Evolutionary conservation across 179 eudicot genomes (phyloP), one percentile per base, ranked within the genome.

Genomic region (Beta macrorhiza): DNA sequence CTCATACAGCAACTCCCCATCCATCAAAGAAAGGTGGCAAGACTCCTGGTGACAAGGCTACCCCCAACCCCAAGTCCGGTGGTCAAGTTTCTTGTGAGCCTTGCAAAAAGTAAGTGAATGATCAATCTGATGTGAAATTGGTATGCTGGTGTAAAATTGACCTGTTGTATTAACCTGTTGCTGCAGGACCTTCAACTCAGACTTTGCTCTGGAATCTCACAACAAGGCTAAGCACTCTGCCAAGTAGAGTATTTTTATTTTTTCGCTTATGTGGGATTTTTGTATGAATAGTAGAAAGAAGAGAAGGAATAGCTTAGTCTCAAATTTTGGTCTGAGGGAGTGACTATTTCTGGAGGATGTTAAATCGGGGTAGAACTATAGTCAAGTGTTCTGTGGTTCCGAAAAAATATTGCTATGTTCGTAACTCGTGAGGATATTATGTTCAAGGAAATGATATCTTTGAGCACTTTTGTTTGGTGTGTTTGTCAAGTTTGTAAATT

Each of bases 21-120:
- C 88, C 88, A 32, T 61, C 85, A 56, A 86, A 88, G 84, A 78
- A 79, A 73, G 83, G 87, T 75, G 90, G 87, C 44, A 85, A 85
- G 73, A 78, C 84, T 49, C 82, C 86, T 25, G 58, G 57, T 62
- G 84, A 82, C 9, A 80, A 85, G 74, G 53, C 82, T 51, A 74
- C 87, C 52, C 85, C 90, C 58, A 83, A 83, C 52, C 85, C 90
- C 58, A 83, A 83, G 72, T 87, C 90, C 11, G 79, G 61, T 72
- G 75, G 79, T 25, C 63, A 70, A 47, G 74, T 78, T 5, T 74
- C 87, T 11, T 84, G 87, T 44, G 79, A 52, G 14, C 55, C 82
- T 29, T 84, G 87, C 87, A 86, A 67, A n/a, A 84, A 77, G 89
- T 86, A 68, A 56, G 59, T 56, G 59, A 56, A 11, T 56, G 59